phyloP scores from a whole-genome alignment of 352 stramenopile species.

The Achlya hypogyna region DNA sequence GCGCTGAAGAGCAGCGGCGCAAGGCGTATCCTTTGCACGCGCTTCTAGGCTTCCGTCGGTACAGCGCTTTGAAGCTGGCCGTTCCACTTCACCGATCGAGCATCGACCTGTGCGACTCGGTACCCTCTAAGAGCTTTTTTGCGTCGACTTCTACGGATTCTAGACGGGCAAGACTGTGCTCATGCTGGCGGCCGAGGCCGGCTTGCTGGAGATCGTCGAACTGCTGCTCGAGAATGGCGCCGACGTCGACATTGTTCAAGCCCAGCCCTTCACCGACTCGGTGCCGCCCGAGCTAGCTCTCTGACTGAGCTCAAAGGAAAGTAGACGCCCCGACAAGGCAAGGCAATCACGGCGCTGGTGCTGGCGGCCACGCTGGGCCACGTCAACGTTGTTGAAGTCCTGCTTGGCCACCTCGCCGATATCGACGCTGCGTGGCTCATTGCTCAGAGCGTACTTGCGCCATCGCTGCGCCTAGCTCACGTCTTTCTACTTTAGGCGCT shows the following conservation, averaged over 20 bases:
- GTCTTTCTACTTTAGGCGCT: not conserved
- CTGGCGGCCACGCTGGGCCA: not conserved
- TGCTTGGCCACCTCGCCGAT: not conserved
- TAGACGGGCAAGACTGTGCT: slow-evolving; percentile 5
- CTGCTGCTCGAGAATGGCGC: not conserved
- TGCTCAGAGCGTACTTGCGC: not conserved
- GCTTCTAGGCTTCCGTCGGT: not conserved
- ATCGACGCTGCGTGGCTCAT: not conserved
- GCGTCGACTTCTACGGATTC: not conserved
- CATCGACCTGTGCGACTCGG: not conserved
- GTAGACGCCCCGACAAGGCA: not conserved
- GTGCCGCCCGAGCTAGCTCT: not conserved
- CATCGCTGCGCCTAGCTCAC: not conserved
- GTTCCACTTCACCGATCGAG: not conserved
- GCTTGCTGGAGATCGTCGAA: not conserved
- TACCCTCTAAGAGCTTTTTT: not conserved
- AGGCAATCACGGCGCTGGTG: not conserved
- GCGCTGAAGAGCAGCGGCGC: not conserved
- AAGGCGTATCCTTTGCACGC: not conserved
- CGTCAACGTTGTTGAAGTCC: not conserved
- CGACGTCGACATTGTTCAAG: not conserved
- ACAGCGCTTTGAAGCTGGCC: not conserved
- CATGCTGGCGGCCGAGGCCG: slow-evolving; percentile 3
- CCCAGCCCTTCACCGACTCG: not conserved
- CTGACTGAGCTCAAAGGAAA: not conserved